Base-by-base conservation (phyloP, 345 rosid genomes). In the Acer yangbiense region DNA sequence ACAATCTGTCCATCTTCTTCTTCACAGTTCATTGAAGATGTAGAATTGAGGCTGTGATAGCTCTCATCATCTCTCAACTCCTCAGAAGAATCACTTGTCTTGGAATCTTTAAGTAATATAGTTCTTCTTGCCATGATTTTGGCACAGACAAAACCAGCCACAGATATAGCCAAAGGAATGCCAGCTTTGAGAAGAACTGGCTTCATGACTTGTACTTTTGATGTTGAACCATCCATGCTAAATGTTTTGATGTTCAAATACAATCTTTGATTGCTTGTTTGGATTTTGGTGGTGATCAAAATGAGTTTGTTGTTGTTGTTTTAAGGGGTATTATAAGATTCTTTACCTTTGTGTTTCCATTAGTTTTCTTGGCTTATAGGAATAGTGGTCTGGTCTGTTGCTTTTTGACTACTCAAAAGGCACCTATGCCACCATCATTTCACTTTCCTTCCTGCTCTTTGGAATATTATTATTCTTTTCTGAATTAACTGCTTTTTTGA, bases 131-230 rank as follows among this genome's bases (percentile, higher is more conserved):
- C 50, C 39, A 90, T 76, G 77, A 88, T 82, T 80, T 73, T 88
- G 0, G 92, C 90, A 73, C 58, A 84, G 52, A 88, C 3, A 69
- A 92, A 85, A 80, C 94, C 94, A 62, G 91, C 86, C 74, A 90
- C 77, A 32, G 97, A 90, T n/a, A 94, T 0, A 29, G 77, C 90
- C 62, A 94, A 63, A 65, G 94, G 89, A 64, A 93, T 65, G 27
- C 92, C 90, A 73, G 93, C 90, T 82, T 86, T 91, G 23, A 95
- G 85, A 35, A 91, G 69, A 77, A 85, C 68, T 1, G 97, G 97
- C 88, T 77, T 91, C 62, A 89, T 66, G 65, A 72, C 73, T 65
- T 83, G 84, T 65, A 78, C 81, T 75, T 79, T 86, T 64, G 86
- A 85, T 54, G 81, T 29, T 68, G 91, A 14, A 77, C 80, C 70